These are phyloP conservation scores for Penicillium roqueforti DNA, from an alignment of 495 filamentous ascomycete genomes.

Conservation along the genomic window DNA sequence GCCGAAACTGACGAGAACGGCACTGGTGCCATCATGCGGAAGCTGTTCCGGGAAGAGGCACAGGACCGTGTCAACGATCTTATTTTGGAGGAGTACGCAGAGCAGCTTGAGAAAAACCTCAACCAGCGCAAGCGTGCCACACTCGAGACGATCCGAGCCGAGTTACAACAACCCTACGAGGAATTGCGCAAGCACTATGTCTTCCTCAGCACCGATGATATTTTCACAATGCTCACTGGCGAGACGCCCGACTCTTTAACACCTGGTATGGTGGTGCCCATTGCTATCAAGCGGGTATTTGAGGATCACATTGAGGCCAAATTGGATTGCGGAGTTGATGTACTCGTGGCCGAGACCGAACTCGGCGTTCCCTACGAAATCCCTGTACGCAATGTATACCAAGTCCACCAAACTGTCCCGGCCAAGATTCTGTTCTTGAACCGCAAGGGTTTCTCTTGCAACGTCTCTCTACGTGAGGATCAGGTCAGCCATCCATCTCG, in stretches of 20 bases:
- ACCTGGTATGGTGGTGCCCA: slow-evolving; percentile 86
- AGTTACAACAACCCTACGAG: slow-evolving; percentile 88
- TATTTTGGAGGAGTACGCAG: slow-evolving; percentile 93
- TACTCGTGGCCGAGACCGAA: slow-evolving; percentile 69
- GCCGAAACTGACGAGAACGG: slow-evolving; percentile 87
- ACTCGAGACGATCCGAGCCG: slow-evolving; percentile 90
- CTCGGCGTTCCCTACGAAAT: slow-evolving; percentile 61
- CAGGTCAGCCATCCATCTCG: slow-evolving; percentile 66
- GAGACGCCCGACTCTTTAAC: slow-evolving; percentile 79
- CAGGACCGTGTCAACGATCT: slow-evolving; percentile 95
- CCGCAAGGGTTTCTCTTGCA: slow-evolving; percentile 72
- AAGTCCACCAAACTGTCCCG: slow-evolving; percentile 74
- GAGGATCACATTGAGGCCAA: slow-evolving; percentile 89
- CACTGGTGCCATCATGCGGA: slow-evolving; percentile 81
- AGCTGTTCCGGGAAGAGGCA: slow-evolving; percentile 83
- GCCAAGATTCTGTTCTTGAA: slow-evolving; percentile 85
- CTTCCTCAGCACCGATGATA: slow-evolving; percentile 66
- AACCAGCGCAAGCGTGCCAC: slow-evolving; percentile 94
- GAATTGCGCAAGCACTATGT: slow-evolving; percentile 82
- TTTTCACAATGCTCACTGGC: slow-evolving; percentile 96
- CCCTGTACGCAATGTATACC: slow-evolving; percentile 54
- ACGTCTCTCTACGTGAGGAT: slow-evolving; percentile 78
- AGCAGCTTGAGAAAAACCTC: slow-evolving; percentile 88
- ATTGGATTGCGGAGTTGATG: slow-evolving; percentile 91
- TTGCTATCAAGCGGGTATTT: slow-evolving; percentile 81